A percentile compares a stretch with the other conserved stretches of the same genome.
Conservation (phyloP, 805 yeast genomes). For the Sugiyamaella mastotermitis region DNA sequence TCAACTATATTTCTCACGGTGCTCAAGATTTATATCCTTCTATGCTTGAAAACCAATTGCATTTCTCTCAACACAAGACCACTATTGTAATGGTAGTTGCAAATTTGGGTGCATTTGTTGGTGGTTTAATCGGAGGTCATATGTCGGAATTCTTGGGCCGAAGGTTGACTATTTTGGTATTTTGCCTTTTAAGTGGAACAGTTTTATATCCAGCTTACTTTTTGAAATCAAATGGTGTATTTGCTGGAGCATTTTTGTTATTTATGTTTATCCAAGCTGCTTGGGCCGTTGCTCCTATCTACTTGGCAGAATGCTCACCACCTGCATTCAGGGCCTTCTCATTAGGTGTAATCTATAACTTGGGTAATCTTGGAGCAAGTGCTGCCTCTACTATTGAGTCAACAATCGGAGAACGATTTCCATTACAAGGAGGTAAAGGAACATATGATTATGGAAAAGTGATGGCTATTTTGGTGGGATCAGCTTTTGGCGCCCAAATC, state of each 20-base stretch:
- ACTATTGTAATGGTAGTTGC: conserved; percentile 58
- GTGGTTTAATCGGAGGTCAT: conserved; percentile 56
- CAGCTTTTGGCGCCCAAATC: conserved; percentile 57
- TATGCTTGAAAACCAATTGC: conserved; percentile 46
- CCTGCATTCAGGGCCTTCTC: conserved; percentile 55
- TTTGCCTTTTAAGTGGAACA: conserved; percentile 49
- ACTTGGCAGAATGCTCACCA: conserved; percentile 60
- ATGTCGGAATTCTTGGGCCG: conserved; percentile 54
- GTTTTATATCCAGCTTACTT: conserved; percentile 58
- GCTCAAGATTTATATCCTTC: conserved; percentile 70
- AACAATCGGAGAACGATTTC: conserved; percentile 50
- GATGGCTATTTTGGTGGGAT: conserved; percentile 61
- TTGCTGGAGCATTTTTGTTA: conserved; percentile 55
- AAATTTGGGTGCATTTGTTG: conserved; percentile 60
- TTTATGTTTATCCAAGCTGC: conserved; percentile 64
- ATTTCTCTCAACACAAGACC: conserved; percentile 37
- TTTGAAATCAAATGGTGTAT: conserved; percentile 42
- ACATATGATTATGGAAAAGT: conserved; percentile 55
- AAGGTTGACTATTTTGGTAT: conserved; percentile 46
- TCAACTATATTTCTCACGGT: conserved; percentile 67
- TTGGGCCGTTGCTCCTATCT: conserved; percentile 66
- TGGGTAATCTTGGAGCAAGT: conserved; percentile 65
- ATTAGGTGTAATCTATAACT: conserved; percentile 59
- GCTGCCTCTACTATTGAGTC: conserved; percentile 71
- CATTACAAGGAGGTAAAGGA: conserved; percentile 36